A percentile compares a stretch with the other conserved stretches of the same genome.
These are phyloP conservation scores for Mucor irregularis DNA, from an alignment of 371 early-diverging fungal species.

Conservation along the genomic window DNA sequence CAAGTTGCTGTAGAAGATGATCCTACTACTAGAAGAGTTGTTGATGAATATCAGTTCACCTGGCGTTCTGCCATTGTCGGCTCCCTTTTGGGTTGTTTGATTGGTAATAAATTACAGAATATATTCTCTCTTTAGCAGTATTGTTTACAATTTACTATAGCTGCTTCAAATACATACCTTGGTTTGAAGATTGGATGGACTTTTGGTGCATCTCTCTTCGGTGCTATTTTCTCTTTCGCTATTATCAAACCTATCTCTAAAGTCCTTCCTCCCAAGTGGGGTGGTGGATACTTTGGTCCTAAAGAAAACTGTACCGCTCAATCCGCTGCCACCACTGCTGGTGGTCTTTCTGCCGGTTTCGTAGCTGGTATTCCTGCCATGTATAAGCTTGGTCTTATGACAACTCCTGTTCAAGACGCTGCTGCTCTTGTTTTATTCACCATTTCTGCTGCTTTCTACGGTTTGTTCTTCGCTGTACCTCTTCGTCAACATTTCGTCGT, in stretches of 20 bases:
- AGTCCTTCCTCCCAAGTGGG: constrained; percentile 42
- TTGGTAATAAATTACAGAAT: constrained; percentile 34
- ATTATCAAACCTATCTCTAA: constrained; percentile 63
- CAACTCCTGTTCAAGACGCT: constrained; percentile 49
- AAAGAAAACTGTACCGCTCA: constrained; percentile 73
- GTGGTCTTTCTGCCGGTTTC: constrained; percentile 71
- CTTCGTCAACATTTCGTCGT: constrained; percentile 71
- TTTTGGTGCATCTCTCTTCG: constrained; percentile 73
- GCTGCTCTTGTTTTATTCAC: constrained; percentile 58
- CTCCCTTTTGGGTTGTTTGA: constrained; percentile 66
- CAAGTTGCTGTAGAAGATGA: constrained; percentile 27
- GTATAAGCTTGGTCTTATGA: constrained; percentile 65
- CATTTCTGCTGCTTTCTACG: constrained; percentile 66
- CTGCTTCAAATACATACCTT: constrained; percentile 74
- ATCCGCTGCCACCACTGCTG: constrained; percentile 71
- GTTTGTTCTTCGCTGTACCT: constrained; percentile 76
- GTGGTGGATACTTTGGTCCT: constrained; percentile 69
- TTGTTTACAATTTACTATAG: constrained; percentile 40
- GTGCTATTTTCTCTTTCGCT: constrained; percentile 70
- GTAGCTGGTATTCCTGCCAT: constrained; percentile 73
- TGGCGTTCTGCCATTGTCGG: constrained; percentile 70
- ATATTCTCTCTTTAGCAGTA: background rate
- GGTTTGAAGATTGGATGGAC: constrained; percentile 75
- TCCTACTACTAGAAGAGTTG: background rate
- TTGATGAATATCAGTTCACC: constrained; percentile 52